Percentiles rank a stretch among this genome's conserved stretches.
Conservation (phyloP, 2,329 filamentous ascomycete species). For the Apiospora sp. region DNA sequence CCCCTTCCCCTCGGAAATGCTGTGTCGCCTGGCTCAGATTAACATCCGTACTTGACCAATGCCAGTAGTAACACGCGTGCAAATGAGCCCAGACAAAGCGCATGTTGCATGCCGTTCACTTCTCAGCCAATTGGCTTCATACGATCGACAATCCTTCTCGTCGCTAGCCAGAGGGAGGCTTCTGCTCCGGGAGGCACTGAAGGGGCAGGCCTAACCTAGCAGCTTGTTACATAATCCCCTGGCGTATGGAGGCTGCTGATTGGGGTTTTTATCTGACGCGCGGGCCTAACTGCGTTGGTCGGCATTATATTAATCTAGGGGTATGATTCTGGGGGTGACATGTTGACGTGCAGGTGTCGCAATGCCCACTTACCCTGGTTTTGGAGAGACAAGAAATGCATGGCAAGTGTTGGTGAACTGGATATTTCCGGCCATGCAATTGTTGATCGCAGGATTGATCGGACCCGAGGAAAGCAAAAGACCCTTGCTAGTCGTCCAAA, state of each 20-base stretch:
- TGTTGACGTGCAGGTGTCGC: slow-evolving; percentile 10
- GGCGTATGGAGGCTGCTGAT: not conserved
- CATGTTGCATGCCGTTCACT: not conserved
- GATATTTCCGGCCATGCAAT: not conserved
- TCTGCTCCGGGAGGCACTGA: not conserved
- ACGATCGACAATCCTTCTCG: not conserved
- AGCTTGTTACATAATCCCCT: slow-evolving; percentile 7
- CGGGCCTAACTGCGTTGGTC: slow-evolving; percentile 1
- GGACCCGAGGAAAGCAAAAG: slow-evolving; percentile 2
- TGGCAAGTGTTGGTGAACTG: not conserved
- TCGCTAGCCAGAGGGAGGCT: not conserved
- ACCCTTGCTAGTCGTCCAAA: not conserved
- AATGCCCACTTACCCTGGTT: not conserved
- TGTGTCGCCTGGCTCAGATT: not conserved
- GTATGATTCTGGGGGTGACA: not conserved
- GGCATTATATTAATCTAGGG: not conserved
- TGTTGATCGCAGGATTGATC: not conserved
- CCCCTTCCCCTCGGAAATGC: not conserved
- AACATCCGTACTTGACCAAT: not conserved
- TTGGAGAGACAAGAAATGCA: not conserved
- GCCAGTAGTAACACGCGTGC: not conserved
- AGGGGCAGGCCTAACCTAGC: not conserved
- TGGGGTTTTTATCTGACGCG: not conserved
- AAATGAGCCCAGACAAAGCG: not conserved
- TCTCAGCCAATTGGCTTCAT: not conserved